phyloP scores from a whole-genome alignment of 352 stramenopile genomes.

The Pythium sp. region DNA sequence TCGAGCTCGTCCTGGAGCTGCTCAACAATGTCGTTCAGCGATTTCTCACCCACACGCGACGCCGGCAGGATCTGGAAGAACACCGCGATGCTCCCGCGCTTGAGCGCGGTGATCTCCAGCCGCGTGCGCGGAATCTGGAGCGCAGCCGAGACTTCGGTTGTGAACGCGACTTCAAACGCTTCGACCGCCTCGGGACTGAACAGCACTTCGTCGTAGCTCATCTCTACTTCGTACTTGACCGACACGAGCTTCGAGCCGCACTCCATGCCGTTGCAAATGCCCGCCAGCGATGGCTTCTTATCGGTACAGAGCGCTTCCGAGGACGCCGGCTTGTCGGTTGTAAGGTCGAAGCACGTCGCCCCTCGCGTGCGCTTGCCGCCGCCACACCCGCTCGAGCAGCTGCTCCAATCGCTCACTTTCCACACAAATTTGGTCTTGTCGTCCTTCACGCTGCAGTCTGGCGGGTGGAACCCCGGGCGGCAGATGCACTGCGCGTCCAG shows the following conservation, averaged over 20 bases:
- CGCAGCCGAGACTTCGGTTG: conserved; percentile 55
- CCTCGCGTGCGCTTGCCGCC: conserved; percentile 46
- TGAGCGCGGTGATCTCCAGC: conserved; percentile 51
- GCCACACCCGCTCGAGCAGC: conserved; percentile 62
- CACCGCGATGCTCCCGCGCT: conserved; percentile 58
- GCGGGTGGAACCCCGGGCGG: conserved; percentile 51
- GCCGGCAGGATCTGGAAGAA: conserved; percentile 67
- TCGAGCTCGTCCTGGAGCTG: conserved; percentile 47
- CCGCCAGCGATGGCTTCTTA: conserved; percentile 50
- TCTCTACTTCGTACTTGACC: conserved; percentile 68
- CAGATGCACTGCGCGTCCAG: conserved; percentile 55
- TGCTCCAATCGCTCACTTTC: conserved; percentile 54
- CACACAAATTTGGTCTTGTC: conserved; percentile 38
- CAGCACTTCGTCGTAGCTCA: conserved; percentile 73
- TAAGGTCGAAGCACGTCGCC: conserved; percentile 38
- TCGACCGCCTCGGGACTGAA: conserved; percentile 49
- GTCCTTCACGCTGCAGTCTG: conserved; percentile 62
- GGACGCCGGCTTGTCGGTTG: conserved; percentile 22
- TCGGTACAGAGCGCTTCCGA: conserved; percentile 29
- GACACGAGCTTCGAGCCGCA: conserved; percentile 68
- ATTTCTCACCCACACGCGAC: conserved; percentile 52
- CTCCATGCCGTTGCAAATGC: conserved; percentile 77
- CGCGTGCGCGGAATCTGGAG: conserved; percentile 56
- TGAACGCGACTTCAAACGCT: conserved; percentile 66
- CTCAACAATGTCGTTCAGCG: conserved; percentile 68